Base-by-base conservation (phyloP, 257 asterid species). In the Petunia secreta region DNA sequence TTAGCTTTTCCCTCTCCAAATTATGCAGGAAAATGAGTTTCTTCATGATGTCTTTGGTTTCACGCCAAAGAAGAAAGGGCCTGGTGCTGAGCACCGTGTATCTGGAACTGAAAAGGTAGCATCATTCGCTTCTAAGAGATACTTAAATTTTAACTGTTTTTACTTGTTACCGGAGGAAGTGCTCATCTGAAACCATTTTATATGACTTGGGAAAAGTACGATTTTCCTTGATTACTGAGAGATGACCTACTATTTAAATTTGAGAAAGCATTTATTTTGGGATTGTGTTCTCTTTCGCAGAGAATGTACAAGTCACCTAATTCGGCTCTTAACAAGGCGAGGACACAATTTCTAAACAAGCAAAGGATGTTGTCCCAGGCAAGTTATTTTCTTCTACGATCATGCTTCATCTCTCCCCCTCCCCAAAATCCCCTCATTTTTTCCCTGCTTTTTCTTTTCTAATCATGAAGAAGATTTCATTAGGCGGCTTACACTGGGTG, bases 31-130 rank as follows among this genome's bases (percentile, higher is more conserved):
- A 83, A 96, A 94, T 86, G 89, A 88, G 9, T 96, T 94, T 87
- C 98, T 96, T 83, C 99, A 93, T 77, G 97, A 92, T 66, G 94
- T 92, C 78, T 91, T 94, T 79, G 93, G 83, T 76, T 96, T 96
- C 83, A 75, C 41, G 1, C 98, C 96, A 63, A 94, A 91, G 90
- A 91, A 87, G 83, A 91, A 89, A 84, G 36, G 48, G 50, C 78
- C 92, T 11, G 89, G 87, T 54, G 81, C 40, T 52, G 92, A 88
- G 75, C 85, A 81, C 60, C 96, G 91, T 6, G 44, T 93, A 77
- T 84, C 98, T 62, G 87, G 80, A 60, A 48, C 81, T 36, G 97
- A 89, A 80, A 96, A 96, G 99, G 99, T 95, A 67, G 57, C 1
- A 3, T 67, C 62, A 16, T 2, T 40, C 48, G 44, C 77, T 50